phyloP scores from a whole-genome alignment of 1,284 basidiomycete genomes.

The Malassezia arunalokei region DNA sequence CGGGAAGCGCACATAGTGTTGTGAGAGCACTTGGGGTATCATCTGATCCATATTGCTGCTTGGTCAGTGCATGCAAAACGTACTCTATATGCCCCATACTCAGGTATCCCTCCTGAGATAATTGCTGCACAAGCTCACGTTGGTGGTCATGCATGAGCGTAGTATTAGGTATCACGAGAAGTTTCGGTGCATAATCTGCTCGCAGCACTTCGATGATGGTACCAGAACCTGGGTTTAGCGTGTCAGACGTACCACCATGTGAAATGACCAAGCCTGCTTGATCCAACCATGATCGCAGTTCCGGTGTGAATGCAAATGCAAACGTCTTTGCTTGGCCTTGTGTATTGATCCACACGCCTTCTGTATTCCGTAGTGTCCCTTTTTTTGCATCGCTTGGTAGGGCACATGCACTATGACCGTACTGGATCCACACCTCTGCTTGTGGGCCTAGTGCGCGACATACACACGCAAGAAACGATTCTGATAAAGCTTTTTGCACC shows the following conservation, averaged over 20 bases:
- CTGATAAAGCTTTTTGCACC: constrained; percentile 19
- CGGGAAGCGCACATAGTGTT: background rate
- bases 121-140: constrained; percentile 65
- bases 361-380: constrained; percentile 18
- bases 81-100: constrained; percentile 2
- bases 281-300: constrained; percentile 48
- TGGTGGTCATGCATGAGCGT: constrained; percentile 88
- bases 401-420: background rate
- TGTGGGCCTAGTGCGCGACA: background rate
- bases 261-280: constrained; percentile 68
- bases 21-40: background rate
- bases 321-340: constrained; percentile 18
- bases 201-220: constrained; percentile 82
- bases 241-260: constrained; percentile 65
- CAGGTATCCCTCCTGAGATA: background rate
- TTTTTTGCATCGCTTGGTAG: background rate
- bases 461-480: constrained; percentile 1
- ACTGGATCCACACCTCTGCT: constrained; percentile 3
- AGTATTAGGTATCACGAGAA: constrained; percentile 80
- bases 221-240: constrained; percentile 60
- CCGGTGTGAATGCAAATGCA: constrained; percentile 23
- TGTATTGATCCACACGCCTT: background rate
- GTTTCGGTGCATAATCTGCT: constrained; percentile 51
- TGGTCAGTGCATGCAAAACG: background rate
- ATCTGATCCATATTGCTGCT: background rate